A percentile compares a stretch with the other conserved stretches of the same genome.
phyloP scores from a whole-genome alignment of 495 filamentous ascomycete species.

The Penicillium subrubescens region DNA sequence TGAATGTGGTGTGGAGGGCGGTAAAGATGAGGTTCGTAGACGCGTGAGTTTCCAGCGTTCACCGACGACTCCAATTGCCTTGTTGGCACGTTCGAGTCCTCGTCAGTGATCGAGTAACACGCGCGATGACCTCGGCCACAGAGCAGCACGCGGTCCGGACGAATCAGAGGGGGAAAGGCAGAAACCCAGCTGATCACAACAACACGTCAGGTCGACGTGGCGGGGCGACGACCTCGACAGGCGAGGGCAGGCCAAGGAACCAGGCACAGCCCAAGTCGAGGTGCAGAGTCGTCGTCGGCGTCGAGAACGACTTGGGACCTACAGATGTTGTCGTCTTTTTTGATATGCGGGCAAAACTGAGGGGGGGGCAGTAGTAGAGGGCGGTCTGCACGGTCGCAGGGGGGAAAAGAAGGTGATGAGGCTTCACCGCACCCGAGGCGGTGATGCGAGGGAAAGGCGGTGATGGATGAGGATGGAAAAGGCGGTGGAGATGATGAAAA shows the following conservation, averaged over 20 bases:
- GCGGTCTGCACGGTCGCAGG: slow-evolving; percentile 43
- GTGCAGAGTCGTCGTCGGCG: slow-evolving; percentile 1
- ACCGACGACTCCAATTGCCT: not conserved
- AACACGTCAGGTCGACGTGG: slow-evolving; percentile 3
- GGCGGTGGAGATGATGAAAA: slow-evolving; percentile 34
- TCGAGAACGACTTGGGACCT: slow-evolving; percentile 1
- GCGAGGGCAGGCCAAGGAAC: not conserved
- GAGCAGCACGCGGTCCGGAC: slow-evolving; percentile 6
- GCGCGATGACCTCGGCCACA: slow-evolving; percentile 11
- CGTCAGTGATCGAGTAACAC: not conserved
- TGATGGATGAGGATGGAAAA: slow-evolving; percentile 31
- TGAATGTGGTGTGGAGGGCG: not conserved
- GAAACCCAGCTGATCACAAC: not conserved
- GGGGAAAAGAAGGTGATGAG: slow-evolving; percentile 26
- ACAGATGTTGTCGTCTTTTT: not conserved
- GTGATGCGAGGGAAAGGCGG: slow-evolving; percentile 44
- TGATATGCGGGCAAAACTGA: slow-evolving; percentile 44
- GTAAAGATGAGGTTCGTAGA: not conserved
- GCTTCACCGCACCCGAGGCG: slow-evolving; percentile 53
- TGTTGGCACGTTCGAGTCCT: not conserved
- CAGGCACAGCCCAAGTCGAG: slow-evolving; percentile 13
- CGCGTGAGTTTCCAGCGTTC: not conserved
- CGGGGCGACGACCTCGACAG: slow-evolving; percentile 3
- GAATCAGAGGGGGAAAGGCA: slow-evolving; percentile 2
- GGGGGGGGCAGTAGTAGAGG: slow-evolving; percentile 32